Percentiles rank a stretch among this genome's conserved stretches.
phyloP scores from a whole-genome alignment of 768 basidiomycete genomes.

The Auriscalpium microsporum region DNA sequence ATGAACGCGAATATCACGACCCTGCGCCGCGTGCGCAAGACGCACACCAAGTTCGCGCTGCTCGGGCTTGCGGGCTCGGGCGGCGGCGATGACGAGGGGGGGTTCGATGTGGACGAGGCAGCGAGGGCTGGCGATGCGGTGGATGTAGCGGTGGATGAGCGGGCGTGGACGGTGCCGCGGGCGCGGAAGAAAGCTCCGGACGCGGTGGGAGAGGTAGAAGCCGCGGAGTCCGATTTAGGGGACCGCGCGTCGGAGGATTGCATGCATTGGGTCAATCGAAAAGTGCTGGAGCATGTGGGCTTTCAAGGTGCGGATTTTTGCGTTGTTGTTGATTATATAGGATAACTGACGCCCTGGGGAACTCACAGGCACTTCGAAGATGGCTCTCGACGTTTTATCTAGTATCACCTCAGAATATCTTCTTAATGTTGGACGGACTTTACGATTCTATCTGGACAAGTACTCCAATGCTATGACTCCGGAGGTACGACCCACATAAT shows the following conservation, averaged over 20 bases:
- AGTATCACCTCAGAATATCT: conserved; percentile 76
- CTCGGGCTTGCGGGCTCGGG: conserved; percentile 32
- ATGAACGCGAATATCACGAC: conserved; percentile 77
- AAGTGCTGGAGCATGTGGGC: conserved; percentile 82
- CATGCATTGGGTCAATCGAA: conserved; percentile 61
- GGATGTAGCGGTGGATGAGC: conserved; percentile 37
- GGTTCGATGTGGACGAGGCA: conserved; percentile 49
- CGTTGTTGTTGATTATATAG: background rate
- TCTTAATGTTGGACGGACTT: conserved; percentile 77
- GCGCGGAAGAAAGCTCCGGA: background rate
- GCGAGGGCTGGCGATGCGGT: conserved; percentile 23
- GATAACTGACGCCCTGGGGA: background rate
- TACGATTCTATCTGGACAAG: conserved; percentile 76
- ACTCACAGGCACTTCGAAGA: conserved; percentile 57
- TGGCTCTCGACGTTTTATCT: conserved; percentile 68
- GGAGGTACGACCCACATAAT: conserved; percentile 48
- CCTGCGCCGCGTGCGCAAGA: conserved; percentile 62
- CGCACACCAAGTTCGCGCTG: conserved; percentile 62
- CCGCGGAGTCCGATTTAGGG: conserved; percentile 42
- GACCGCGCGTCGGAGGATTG: conserved; percentile 54
- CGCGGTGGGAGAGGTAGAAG: conserved; percentile 15
- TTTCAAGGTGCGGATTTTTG: conserved; percentile 69
- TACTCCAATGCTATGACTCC: conserved; percentile 72
- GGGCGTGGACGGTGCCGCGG: conserved; percentile 40
- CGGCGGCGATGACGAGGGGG: conserved; percentile 20